These are phyloP conservation scores for Aspergillus avenaceus DNA, from an alignment of 495 filamentous ascomycete species.

Conservation along the genomic window DNA sequence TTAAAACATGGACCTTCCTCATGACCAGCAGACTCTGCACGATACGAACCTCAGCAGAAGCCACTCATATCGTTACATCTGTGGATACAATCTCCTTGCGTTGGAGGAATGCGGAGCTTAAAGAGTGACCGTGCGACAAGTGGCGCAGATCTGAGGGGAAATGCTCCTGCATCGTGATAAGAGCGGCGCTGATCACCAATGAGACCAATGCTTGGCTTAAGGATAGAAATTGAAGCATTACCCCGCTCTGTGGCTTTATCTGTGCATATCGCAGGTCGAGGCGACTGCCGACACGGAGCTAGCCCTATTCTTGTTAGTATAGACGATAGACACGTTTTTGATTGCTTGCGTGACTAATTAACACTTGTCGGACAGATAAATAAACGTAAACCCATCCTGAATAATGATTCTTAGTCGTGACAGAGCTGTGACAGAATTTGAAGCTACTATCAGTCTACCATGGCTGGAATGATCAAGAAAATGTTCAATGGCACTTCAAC, in stretches of 20 bases:
- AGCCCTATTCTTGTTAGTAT: no score
- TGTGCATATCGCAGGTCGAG: not conserved
- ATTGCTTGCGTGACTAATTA: no score
- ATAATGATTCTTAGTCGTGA: no score
- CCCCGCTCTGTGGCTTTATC: not conserved
- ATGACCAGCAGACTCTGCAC: not conserved
- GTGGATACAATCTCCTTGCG: not conserved
- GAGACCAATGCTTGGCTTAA: not conserved
- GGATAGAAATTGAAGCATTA: no score
- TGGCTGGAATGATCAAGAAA: no score
- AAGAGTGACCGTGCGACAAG: not conserved
- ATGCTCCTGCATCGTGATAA: slow-evolving; percentile 5
- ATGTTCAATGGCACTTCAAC: no score
- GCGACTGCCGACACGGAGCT: not conserved
- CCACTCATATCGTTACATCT: not conserved
- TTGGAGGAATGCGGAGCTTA: not conserved
- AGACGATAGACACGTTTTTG: not conserved
- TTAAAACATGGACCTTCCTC: not conserved
- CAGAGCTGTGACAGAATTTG: no score
- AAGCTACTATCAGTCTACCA: no score
- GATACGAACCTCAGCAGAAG: not conserved
- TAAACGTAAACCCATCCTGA: no score
- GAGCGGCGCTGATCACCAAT: slow-evolving; percentile 1
- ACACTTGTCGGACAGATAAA: no score
- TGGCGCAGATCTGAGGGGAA: not conserved